Base-by-base conservation (phyloP, 345 rosid species). In the Dipteronia dyeriana region DNA sequence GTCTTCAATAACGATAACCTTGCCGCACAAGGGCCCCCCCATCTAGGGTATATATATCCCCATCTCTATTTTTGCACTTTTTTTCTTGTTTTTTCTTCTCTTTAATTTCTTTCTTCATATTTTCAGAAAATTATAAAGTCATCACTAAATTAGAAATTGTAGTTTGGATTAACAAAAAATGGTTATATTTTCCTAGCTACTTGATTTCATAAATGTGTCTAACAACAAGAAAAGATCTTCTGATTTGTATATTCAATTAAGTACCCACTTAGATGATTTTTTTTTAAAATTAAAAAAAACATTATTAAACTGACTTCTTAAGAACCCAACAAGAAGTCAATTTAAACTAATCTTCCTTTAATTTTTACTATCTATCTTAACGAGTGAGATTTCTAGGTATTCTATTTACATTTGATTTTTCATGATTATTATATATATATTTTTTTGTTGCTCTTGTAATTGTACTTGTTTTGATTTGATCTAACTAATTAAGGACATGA, bases 1-100 rank as follows among this genome's bases (percentile, higher is more conserved):
- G 97, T 97, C 81, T 91, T 88, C 85, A 91, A 78, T 66, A 89
- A 84, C 83, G 97, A 94, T 79, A 87, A 68, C 88, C 76, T 87
- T 81, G 84, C 91, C 75, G 84, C 79, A 74, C 91, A 77, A 80
- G 88, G 80, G 19, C 77, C 78, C 74, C 83, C 81, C 47, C 85
- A 89, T 51, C 79, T 84, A 70, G 84, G 88, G 96, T 89, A 82
- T 43, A 78, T 68, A 13, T 14, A 49, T 53, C 23, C 49, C 57
- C 41, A 23, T 31, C 43, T 78, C 74, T 61, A 1, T 9, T 59
- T 14, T 34, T 54, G 59, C 51, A 69, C 26, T 14, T 81, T 25
- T 19, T 19, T 20, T n/a, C 20, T 56, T 31, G 34, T 31, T 34
- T 43, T 22, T 25, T 57, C 53, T 13, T 12, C 73, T 23, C 14